A percentile compares a stretch with the other conserved stretches of the same genome.
Evolutionary conservation across 2,329 filamentous ascomycete genomes (phyloP).

Genomic region (Colletotrichum sp.): DNA sequence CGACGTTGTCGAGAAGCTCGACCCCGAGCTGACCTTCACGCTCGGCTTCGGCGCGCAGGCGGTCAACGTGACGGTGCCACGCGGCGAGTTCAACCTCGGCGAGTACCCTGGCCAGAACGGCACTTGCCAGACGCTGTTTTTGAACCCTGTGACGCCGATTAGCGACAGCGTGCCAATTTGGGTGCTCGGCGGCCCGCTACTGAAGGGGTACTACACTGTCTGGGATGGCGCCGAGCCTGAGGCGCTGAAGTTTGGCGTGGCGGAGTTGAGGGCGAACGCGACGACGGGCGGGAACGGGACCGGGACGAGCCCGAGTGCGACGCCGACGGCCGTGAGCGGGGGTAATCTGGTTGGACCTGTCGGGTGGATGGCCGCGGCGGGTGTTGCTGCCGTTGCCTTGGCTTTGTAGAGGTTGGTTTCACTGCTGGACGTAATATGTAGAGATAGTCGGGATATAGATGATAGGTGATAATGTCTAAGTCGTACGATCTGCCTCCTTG

Average conservation of each 20-base stretch:
- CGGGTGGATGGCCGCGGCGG: not conserved
- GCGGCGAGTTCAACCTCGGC: slow-evolving; percentile 35
- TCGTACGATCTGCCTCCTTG: not conserved
- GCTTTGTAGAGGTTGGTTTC: not conserved
- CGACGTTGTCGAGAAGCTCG: slow-evolving; percentile 28
- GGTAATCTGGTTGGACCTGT: not conserved
- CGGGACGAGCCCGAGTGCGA: not conserved
- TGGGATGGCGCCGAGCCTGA: not conserved
- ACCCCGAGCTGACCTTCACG: slow-evolving; percentile 32
- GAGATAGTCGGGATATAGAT: not conserved
- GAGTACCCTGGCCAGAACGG: slow-evolving; percentile 24
- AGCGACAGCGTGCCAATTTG: not conserved
- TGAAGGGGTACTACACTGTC: not conserved
- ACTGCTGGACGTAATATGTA: not conserved
- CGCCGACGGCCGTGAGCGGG: not conserved
- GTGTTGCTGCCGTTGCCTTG: not conserved
- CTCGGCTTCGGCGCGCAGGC: slow-evolving; percentile 26
- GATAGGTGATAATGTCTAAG: not conserved
- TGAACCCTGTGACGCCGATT: not conserved
- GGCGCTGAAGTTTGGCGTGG: not conserved
- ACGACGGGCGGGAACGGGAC: not conserved
- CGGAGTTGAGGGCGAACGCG: not conserved
- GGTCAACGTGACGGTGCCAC: slow-evolving; percentile 33
- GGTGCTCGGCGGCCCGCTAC: not conserved
- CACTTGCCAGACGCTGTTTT: not conserved